Conservation (phyloP, 257 asterid genomes). For the Nicotiana obtusifolia region DNA sequence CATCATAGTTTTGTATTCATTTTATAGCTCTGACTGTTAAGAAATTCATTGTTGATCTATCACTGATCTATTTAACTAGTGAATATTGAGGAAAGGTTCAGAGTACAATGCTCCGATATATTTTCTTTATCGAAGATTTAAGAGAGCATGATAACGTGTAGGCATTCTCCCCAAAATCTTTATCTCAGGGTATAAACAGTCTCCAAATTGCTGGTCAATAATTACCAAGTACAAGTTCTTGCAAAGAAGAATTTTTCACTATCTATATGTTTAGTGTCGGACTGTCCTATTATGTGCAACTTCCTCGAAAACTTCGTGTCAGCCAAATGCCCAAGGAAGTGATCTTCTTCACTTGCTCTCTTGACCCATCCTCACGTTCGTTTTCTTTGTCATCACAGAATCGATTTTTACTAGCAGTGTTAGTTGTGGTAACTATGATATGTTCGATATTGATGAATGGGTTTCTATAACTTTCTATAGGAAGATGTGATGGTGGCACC, state of each 20-base stretch:
- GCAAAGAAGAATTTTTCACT: not conserved
- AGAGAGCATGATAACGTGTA: not conserved
- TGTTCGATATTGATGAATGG: not conserved
- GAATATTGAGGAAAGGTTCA: not conserved
- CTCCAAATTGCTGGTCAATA: not conserved
- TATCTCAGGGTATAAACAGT: not conserved
- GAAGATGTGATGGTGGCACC: not conserved
- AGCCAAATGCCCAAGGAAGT: not conserved
- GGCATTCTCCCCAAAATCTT: not conserved
- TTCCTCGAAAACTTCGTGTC: not conserved
- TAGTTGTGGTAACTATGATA: not conserved
- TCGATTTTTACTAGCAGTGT: not conserved
- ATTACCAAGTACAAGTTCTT: conserved; percentile 9
- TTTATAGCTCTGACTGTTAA: not conserved
- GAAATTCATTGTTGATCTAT: not conserved
- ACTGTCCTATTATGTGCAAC: not conserved
- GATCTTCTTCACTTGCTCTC: not conserved
- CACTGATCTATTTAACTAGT: not conserved
- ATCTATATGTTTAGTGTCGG: not conserved
- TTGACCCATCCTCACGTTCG: not conserved
- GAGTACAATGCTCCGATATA: not conserved
- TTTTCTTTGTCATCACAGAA: not conserved
- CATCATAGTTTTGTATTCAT: not conserved
- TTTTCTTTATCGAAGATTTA: not conserved
- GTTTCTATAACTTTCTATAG: not conserved